Base-by-base conservation (phyloP, 2,329 filamentous ascomycete species). In the Ophidiomyces ophidiicola region DNA sequence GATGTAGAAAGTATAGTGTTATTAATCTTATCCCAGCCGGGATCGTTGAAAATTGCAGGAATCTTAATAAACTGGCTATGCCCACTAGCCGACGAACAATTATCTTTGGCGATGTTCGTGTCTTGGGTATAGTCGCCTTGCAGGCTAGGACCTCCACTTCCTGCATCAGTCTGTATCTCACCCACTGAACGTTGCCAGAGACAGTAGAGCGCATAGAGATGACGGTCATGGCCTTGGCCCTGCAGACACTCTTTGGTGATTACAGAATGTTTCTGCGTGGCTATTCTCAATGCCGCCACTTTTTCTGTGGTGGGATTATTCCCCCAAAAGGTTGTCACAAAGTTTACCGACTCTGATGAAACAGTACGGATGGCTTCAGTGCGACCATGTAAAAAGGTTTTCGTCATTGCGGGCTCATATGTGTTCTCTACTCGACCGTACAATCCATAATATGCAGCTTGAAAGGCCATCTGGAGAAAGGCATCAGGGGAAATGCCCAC, bases 331-430 rank as follows among this genome's bases (percentile, higher is more conserved):
- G 80, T 84, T 58, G 82, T 82, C 5, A 96, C 80, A 53, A 94
- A 98, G 38, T 87, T 72, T n/a, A 86, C 73, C 0, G 80, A 81
- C 47, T 92, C 86, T 0, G 77, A 71, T 0, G 86, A 85, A 1
- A 94, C 88, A 0, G 83, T 78, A 32, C 90, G 76, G 47, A 98
- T 81, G 3, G 90, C 88, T 62, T 98, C 90, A 0, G 90, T 98
- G 32, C 90, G 81, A 7, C 90, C 90, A 56, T 96, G 90, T 44
- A 92, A 75, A 63, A 76, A 98, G 43, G 81, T 69, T 60, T 98
- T 98, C 36, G 90, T 98, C 90, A 98, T 96, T 29, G 90, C 88
- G 5, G 90, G 90, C 61, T 98, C 90, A 58, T 98, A 98, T 0
- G 87, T 90, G 56, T 85, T 93, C 60, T 96, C 90, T 1, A 94